Base-by-base conservation (phyloP, 805 yeast genomes). In the Saturnispora hagleri region DNA sequence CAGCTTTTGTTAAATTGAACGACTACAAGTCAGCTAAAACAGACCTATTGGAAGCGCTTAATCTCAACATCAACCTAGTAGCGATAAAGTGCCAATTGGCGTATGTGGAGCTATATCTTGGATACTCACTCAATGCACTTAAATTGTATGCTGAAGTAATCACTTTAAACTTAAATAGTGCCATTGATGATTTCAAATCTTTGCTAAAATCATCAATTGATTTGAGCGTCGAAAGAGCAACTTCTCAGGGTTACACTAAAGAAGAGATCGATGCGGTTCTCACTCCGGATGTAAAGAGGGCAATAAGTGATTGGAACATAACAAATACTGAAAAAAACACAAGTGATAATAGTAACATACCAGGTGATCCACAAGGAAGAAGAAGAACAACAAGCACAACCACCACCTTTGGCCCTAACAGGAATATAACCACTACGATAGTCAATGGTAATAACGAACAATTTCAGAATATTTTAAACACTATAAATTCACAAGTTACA, bases 11-110 rank as follows among this genome's bases (percentile, higher is more conserved):
- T 15, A 41, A 48, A 33, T 18, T 48, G 10, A 34, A 43, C 24
- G 51, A 48, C n/a, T 34, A 22, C 27, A 20, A 48, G 35, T 41
- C 51, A 24, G 51, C 51, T 13, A 27, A 41, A n/a, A n/a, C 9
- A 26, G 51, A 48, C 34, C 18, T 48, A 20, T 7, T 12, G 20
- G 9, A 20, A 12, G 51, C 46, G 15, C 20, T 33, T 5, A 18
- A 28, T 12, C 13, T 33, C 10, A 28, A 41, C 34, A 15, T 17
- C 10, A 34, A 27, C 10, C 7, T 17, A 5, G 17, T 41, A 17
- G 24, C 34, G 5, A 22, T 41, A 7, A 13, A 7, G 3, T 48
- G 51, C 24, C 51, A 48, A 48, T 41, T 48, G 40, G 51, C 46
- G 2, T 48, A 31, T 7, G 46, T 48, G 12, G 17, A 41, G 7